Evolutionary conservation across 129 eudicot genomes (phyloP).

Genomic region (Centaurea solstitialis): DNA sequence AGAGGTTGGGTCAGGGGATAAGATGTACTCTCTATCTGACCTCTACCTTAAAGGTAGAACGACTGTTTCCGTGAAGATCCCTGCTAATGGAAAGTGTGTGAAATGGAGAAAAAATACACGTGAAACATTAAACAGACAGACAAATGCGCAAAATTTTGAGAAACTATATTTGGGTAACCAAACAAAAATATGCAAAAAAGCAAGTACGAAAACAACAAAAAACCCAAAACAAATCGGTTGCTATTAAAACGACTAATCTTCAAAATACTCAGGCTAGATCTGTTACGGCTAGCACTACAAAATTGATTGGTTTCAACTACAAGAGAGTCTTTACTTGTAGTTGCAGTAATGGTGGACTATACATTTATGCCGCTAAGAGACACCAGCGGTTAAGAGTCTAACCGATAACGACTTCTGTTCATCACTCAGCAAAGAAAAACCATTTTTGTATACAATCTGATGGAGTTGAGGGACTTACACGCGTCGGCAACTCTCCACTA

Average conservation of each 20-base stretch:
- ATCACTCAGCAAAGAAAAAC: conserved; percentile 51
- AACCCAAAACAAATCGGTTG: neutral
- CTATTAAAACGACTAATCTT: conserved; percentile 2
- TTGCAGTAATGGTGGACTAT: conserved; percentile 10
- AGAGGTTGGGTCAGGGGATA: too few relatives aligned
- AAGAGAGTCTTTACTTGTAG: neutral
- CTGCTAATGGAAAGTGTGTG: too few relatives aligned
- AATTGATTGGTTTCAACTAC: conserved; percentile 20
- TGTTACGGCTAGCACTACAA: conserved; percentile 28
- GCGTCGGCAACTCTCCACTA: conserved; percentile 15
- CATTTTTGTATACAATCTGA: conserved; percentile 47
- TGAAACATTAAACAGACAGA: neutral
- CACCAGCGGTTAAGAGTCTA: conserved; percentile 33
- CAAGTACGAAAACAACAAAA: neutral
- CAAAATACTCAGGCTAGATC: conserved; percentile 16
- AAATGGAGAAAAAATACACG: too few relatives aligned
- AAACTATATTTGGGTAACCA: neutral
- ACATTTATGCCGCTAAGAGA: conserved; percentile 16
- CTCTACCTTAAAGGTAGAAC: neutral
- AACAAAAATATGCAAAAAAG: neutral
- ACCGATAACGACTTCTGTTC: conserved; percentile 50
- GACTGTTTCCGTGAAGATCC: too few relatives aligned
- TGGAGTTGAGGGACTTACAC: conserved; percentile 24
- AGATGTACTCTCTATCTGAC: neutral
- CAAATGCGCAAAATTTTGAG: neutral